Conservation (phyloP, 164 flowering plant species). For the Magnolia sinica region DNA sequence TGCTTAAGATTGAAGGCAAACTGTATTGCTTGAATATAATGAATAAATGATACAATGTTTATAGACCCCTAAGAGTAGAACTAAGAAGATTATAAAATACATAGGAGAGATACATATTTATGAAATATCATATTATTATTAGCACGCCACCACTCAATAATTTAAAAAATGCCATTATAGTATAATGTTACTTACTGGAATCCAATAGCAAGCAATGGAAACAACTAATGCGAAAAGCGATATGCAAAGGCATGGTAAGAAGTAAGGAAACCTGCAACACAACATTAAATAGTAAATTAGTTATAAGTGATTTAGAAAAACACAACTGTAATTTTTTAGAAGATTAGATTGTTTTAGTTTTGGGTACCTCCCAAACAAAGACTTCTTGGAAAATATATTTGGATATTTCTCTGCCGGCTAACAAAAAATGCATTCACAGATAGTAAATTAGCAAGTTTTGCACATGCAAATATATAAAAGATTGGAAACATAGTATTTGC, state of each 20-base stretch:
- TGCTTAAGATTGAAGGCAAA: too few relatives aligned
- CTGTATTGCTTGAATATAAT: too few relatives aligned
- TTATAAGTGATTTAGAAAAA: background rate
- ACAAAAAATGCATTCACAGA: background rate
- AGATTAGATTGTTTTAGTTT: background rate
- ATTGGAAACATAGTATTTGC: too few relatives aligned
- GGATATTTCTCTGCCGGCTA: constrained; percentile 24
- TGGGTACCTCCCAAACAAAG: constrained; percentile 19
- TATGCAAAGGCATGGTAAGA: constrained; percentile 58
- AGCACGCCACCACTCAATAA: too few relatives aligned
- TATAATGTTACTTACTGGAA: constrained; percentile 10
- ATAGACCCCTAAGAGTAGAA: too few relatives aligned
- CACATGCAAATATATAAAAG: background rate
- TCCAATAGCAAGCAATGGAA: constrained; percentile 27
- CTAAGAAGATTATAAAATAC: background rate
- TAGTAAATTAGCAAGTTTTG: background rate
- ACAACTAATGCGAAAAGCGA: constrained; percentile 40
- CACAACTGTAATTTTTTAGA: background rate
- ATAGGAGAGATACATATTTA: background rate
- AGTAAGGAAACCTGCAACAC: constrained; percentile 48
- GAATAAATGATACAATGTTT: too few relatives aligned
- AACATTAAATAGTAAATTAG: background rate
- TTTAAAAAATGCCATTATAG: too few relatives aligned
- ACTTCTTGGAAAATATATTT: constrained; percentile 9
- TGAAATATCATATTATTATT: background rate